Conservation (phyloP, 805 yeast species). For the Ogataea parapolymorpha region DNA sequence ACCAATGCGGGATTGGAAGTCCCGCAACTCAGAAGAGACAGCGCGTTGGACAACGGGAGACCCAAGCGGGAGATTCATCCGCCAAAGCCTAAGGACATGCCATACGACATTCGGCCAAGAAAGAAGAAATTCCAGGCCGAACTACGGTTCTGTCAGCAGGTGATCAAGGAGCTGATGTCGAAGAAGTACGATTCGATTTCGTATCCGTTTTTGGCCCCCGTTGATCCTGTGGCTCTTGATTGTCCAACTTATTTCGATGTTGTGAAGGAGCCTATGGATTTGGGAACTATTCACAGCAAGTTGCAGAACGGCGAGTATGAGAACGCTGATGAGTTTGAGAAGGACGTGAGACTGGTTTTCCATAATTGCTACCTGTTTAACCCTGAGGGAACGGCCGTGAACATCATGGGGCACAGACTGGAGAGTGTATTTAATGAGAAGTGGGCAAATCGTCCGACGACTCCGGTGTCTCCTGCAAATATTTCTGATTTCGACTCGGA, state of each 20-base stretch:
- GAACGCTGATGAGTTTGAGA: slow-evolving; percentile 81
- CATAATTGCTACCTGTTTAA: slow-evolving; percentile 87
- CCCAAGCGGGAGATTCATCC: slow-evolving; percentile 97
- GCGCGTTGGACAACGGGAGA: slow-evolving; percentile 63
- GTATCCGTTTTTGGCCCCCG: slow-evolving; percentile 90
- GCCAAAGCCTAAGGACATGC: slow-evolving; percentile 90
- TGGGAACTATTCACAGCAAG: slow-evolving; percentile 78
- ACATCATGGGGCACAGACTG: slow-evolving; percentile 89
- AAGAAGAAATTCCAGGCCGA: slow-evolving; percentile 90
- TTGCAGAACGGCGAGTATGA: slow-evolving; percentile 84
- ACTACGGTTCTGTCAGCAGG: slow-evolving; percentile 77
- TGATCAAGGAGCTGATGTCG: slow-evolving; percentile 74
- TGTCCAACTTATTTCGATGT: slow-evolving; percentile 87
- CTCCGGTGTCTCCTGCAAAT: slow-evolving; percentile 55
- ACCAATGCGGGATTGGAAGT: slow-evolving; percentile 43
- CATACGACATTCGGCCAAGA: slow-evolving; percentile 86
- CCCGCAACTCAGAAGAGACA: slow-evolving; percentile 71
- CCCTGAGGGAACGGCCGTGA: slow-evolving; percentile 96
- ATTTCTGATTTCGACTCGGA: slow-evolving; percentile 41
- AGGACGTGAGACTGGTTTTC: slow-evolving; percentile 79
- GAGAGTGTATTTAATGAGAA: slow-evolving; percentile 82
- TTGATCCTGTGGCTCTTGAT: slow-evolving; percentile 90
- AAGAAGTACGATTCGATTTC: slow-evolving; percentile 83
- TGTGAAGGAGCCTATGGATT: slow-evolving; percentile 92
- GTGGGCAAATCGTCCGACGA: slow-evolving; percentile 83